phyloP scores from a whole-genome alignment of 169 alveolate genomes.

The Eimeria mitis region DNA sequence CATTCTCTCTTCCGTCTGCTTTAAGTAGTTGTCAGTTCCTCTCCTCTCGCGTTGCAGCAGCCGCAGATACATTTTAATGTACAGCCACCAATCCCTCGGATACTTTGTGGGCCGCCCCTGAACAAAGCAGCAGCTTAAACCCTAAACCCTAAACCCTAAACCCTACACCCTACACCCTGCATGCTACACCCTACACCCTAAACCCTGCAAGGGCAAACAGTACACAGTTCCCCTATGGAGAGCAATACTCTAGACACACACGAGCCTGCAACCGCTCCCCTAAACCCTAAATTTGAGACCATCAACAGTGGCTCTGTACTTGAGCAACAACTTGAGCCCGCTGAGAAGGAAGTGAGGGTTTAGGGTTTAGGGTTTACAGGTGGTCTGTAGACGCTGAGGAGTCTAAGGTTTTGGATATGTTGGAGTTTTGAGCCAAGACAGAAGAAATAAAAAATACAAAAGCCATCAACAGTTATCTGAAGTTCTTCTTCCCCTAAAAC shows the following conservation, averaged over 20 bases:
- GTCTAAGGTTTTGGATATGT: conserved; percentile 6
- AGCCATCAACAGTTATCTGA: background rate
- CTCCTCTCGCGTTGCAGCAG: background rate
- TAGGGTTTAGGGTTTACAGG: conserved; percentile 55
- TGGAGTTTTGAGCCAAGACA: background rate
- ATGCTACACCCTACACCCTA: conserved; percentile 4
- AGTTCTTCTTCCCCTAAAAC: background rate
- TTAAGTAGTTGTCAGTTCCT: conserved; percentile 33
- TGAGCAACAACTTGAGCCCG: background rate
- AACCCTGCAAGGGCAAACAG: background rate
- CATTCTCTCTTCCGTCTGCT: conserved; percentile 44
- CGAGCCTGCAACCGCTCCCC: background rate
- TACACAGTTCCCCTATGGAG: background rate
- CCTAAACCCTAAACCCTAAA: conserved; percentile 54
- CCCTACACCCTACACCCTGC: background rate
- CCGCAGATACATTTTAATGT: conserved; percentile 14
- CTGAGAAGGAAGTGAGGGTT: background rate
- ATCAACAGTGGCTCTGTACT: background rate
- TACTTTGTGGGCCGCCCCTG: conserved; percentile 44
- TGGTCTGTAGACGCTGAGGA: conserved; percentile 47
- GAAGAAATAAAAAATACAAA: background rate
- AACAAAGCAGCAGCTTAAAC: background rate
- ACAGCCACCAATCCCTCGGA: conserved; percentile 54
- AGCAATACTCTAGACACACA: background rate
- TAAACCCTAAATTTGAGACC: background rate